These are phyloP conservation scores for Aspergillus brasiliensis DNA, from an alignment of 2,329 filamentous ascomycete genomes.

Conservation along the genomic window DNA sequence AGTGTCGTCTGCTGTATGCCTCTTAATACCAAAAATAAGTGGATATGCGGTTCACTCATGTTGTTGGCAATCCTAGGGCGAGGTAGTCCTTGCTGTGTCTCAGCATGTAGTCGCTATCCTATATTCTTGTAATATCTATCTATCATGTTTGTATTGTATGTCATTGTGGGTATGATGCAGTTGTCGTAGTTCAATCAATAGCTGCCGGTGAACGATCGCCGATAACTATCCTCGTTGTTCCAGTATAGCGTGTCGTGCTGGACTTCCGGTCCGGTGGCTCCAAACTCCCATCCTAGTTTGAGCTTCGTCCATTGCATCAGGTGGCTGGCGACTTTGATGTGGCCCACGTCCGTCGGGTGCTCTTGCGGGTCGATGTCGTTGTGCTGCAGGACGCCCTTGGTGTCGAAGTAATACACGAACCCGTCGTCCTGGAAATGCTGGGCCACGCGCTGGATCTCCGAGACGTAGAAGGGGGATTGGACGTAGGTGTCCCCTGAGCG, in stretches of 20 bases:
- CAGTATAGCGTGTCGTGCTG: constrained; percentile 55
- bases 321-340: constrained; percentile 63
- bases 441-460: constrained; percentile 55
- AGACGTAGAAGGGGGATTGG: constrained; percentile 51
- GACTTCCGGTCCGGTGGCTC: constrained; percentile 56
- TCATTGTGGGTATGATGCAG: neutral
- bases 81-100: constrained; percentile 2
- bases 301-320: constrained; percentile 60
- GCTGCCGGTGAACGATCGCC: neutral
- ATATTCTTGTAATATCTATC: constrained; percentile 4
- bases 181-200: neutral
- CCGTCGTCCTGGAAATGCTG: constrained; percentile 54
- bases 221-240: constrained; percentile 54
- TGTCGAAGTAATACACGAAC: constrained; percentile 65
- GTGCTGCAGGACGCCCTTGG: constrained; percentile 62
- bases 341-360: constrained; percentile 64
- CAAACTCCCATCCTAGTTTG: constrained; percentile 59
- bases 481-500: constrained; percentile 54
- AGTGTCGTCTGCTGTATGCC: constrained; percentile 22
- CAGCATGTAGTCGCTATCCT: constrained; percentile 16
- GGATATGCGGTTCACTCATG: constrained; percentile 11
- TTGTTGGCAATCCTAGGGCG: neutral
- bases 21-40: constrained; percentile 21
- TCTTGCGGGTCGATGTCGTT: constrained; percentile 62
- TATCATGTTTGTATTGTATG: neutral